A percentile compares a stretch with the other conserved stretches of the same genome.
Conservation (phyloP, 2,329 filamentous ascomycete species). For the Aspergillus vadensis region DNA sequence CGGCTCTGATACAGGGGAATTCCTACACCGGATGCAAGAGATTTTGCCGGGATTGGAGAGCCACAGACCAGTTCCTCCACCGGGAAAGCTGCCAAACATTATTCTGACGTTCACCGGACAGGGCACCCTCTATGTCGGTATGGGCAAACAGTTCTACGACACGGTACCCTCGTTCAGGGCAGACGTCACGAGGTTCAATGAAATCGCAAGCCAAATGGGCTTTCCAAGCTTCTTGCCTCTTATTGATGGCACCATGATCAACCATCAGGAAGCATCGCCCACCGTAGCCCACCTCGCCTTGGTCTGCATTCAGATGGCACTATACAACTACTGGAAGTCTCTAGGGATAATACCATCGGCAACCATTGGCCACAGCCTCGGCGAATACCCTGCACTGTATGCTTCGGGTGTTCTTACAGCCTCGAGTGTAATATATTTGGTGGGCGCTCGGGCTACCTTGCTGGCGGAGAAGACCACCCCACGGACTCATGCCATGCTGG, state of each 20-base stretch:
- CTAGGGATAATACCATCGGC: constrained; percentile 42
- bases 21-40: background rate
- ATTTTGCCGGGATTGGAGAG: constrained; percentile 21
- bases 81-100: constrained; percentile 20
- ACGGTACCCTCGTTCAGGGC: constrained; percentile 28
- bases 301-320: constrained; percentile 45
- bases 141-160: constrained; percentile 39
- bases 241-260: constrained; percentile 30
- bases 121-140: constrained; percentile 36
- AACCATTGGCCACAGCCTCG: constrained; percentile 44
- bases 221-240: constrained; percentile 40
- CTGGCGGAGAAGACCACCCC: constrained; percentile 21
- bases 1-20: constrained; percentile 17
- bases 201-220: constrained; percentile 34
- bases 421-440: constrained; percentile 30
- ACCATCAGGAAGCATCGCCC: constrained; percentile 31
- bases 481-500: constrained; percentile 41
- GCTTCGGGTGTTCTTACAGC: constrained; percentile 28
- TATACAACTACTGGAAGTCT: constrained; percentile 39
- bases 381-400: constrained; percentile 34
- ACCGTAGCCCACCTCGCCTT: constrained; percentile 31
- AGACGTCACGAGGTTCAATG: constrained; percentile 33
- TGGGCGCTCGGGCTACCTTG: constrained; percentile 28
- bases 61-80: constrained; percentile 14
- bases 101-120: constrained; percentile 40